Conservation (phyloP, 106 monocot genomes). For the Dendrobium huoshanense region DNA sequence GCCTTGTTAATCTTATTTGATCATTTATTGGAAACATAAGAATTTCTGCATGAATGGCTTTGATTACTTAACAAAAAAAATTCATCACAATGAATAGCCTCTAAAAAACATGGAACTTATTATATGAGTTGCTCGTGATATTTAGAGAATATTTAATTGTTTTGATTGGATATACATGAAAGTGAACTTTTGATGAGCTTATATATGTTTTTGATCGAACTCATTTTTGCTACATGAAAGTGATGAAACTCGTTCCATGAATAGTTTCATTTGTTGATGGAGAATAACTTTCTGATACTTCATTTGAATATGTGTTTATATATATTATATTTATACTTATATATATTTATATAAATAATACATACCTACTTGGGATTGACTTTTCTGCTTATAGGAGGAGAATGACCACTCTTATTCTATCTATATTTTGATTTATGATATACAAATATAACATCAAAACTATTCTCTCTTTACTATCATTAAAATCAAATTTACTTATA, state of each 20-base stretch:
- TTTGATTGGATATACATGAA: background rate
- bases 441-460: background rate
- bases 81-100: background rate
- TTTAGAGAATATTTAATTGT: background rate
- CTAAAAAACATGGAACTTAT: background rate
- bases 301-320: background rate
- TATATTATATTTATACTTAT: background rate
- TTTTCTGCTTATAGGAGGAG: background rate
- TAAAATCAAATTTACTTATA: background rate
- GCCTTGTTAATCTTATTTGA: background rate
- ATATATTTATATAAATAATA: background rate
- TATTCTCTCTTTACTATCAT: background rate
- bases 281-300: background rate
- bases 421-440: background rate
- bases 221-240: background rate
- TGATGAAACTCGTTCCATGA: background rate
- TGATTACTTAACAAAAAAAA: background rate
- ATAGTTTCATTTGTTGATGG: conserved; percentile 1
- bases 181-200: background rate
- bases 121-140: background rate
- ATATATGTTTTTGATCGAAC: background rate
- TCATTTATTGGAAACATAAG: background rate
- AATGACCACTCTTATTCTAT: background rate
- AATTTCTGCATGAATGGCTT: background rate
- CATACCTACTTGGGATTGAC: background rate